A percentile compares a stretch with the other conserved stretches of the same genome.
Evolutionary conservation across 2,329 filamentous ascomycete genomes (phyloP).

Genomic region (Alternaria ventricosa): DNA sequence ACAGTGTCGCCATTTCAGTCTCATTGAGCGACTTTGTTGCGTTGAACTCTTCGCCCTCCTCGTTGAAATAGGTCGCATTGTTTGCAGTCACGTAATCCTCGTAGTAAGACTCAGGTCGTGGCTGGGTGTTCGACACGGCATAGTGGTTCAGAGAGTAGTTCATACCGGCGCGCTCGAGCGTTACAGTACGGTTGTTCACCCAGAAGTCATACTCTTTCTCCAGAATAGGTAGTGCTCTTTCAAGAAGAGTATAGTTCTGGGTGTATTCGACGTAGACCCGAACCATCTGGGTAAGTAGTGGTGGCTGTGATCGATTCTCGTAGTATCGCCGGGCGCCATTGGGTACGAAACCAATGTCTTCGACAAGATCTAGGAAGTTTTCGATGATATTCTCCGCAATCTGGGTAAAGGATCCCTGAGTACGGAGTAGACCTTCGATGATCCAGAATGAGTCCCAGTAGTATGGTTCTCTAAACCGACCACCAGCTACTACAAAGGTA

Average conservation of each 20-base stretch:
- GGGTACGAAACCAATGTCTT: slow-evolving; percentile 69
- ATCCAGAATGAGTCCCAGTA: slow-evolving; percentile 78
- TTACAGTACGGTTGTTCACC: slow-evolving; percentile 65
- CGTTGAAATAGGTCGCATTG: slow-evolving; percentile 68
- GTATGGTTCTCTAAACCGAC: slow-evolving; percentile 74
- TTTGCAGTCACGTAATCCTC: slow-evolving; percentile 72
- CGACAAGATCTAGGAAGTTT: slow-evolving; percentile 72
- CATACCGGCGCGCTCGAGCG: slow-evolving; percentile 54
- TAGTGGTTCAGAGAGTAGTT: slow-evolving; percentile 67
- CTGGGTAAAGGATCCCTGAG: slow-evolving; percentile 66
- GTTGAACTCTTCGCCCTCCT: slow-evolving; percentile 65
- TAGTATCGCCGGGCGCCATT: slow-evolving; percentile 74
- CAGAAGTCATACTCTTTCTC: slow-evolving; percentile 71
- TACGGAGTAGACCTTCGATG: slow-evolving; percentile 69
- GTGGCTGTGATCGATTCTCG: slow-evolving; percentile 71
- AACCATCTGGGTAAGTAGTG: slow-evolving; percentile 71
- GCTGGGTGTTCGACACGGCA: slow-evolving; percentile 68
- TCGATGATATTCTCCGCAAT: slow-evolving; percentile 72
- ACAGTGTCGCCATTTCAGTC: slow-evolving; percentile 60
- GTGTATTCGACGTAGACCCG: slow-evolving; percentile 69
- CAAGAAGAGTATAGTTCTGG: slow-evolving; percentile 66
- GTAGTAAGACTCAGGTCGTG: slow-evolving; percentile 70
- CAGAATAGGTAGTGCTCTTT: slow-evolving; percentile 66
- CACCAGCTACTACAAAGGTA: slow-evolving; percentile 73
- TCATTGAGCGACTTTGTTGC: slow-evolving; percentile 59